Base-by-base conservation (phyloP, 805 yeast species). In the Alloascoidea africana region DNA sequence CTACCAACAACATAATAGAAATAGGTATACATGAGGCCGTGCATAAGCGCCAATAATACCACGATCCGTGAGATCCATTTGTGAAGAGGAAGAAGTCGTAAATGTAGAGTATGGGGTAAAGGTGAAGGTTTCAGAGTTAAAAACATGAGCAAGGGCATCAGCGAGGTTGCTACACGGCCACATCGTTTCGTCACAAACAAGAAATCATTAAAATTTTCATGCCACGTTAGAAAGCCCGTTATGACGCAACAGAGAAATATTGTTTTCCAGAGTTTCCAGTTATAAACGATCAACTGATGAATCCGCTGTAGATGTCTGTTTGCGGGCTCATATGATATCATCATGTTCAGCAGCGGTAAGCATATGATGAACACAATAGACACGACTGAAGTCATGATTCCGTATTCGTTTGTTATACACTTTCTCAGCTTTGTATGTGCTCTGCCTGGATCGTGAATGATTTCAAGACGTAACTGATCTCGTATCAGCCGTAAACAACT, bases 11-110 rank as follows among this genome's bases (percentile, higher is more conserved):
- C 18, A 2, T 48, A 34, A 84, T 80, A 80, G 40, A 62, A 59
- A 5, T 56, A 49, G 3, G 68, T 23, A 48, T 61, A 81, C 1
- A 74, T 76, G 13, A 70, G 35, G 0, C 73, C 60, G 47, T 81
- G 93, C 3, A 65, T 36, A 0, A 65, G 33, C 0, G 66, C 65
- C 19, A 66, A 50, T 0, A 62, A 42, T 1, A 74, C 49, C 16
- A 77, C 65, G 2, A 74, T 30, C 41, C 89, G 58, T 3, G 86
- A 75, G 1, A 77, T 44, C 87, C 89, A 79, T 47, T 77, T 78
- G 50, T 81, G 93, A 5, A 80, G 46, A 14, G 61, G 61, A 3
- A 14, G 38, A 30, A 35, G 38, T 32, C n/a, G 18, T 37, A 17
- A 44, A 34, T 15, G 37, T 37, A 16, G 39, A 49, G 52, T 68